Base-by-base conservation (phyloP, 257 asterid genomes). In the Ilex asprella region DNA sequence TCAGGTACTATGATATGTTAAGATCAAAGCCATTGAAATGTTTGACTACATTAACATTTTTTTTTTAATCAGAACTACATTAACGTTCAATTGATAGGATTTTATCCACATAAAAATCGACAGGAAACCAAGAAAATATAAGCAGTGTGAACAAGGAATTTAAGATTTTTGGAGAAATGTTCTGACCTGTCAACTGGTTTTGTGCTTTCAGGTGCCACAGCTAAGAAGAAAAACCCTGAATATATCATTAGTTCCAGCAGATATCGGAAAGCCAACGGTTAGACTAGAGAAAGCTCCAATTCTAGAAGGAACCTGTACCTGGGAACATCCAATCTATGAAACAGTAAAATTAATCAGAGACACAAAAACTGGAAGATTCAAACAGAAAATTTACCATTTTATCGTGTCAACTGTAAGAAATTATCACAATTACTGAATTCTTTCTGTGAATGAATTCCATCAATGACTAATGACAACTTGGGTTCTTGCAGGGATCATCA, bases 201-300 rank as follows among this genome's bases (percentile, higher is more conserved):
- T 29, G 39, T 59, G 57, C 30, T 41, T 31, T 60, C 87, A 91
- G 98, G 95, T 91, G 80, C 98, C 98, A 31, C 82, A 74, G 78
- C 68, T 88, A n/a, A 91, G 88, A 70, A 79, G 88, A 2, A 91
- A 91, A 70, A 76, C 75, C 68, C 84, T 91, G 61, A 81, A 79
- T 85, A 76, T 91, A 58, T 86, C 98, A 56, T 73, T 91, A 75
- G 89, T 82, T 72, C 98, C 98, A 5, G 96, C 86, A 12, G 98
- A 81, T 41, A 86, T 76, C n/a, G 98, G 96, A 63, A 91, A 83
- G 83, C 87, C 96, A 30, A 82, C 98, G 0, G 88, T 79, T 41
- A 81, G 86, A 71, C 75, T 91, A 64, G 70, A 92, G 39, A 91
- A 88, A 79, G 68, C 84, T 58, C 75, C 87, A 14, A 86, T 91